These are phyloP conservation scores for Fusarium sp. DNA, from an alignment of 2,329 filamentous ascomycete species.

Conservation along the genomic window DNA sequence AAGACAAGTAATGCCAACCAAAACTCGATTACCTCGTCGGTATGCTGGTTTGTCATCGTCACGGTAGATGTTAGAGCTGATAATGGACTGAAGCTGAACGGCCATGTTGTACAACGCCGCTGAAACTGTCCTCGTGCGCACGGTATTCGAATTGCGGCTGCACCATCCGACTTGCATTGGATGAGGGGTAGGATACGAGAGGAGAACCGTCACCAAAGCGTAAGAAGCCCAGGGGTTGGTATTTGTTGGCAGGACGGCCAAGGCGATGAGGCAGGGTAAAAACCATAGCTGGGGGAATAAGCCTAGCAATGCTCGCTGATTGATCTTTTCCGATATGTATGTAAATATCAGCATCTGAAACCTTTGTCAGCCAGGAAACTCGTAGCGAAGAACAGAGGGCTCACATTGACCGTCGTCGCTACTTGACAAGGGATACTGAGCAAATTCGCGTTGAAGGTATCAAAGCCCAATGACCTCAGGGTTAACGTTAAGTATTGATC, in stretches of 20 bases:
- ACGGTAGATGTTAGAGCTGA: slow-evolving; percentile 1
- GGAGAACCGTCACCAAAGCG: background rate
- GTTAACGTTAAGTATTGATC: slow-evolving; percentile 2
- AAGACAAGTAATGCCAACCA: background rate
- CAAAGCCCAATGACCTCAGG: background rate
- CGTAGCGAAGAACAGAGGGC: background rate
- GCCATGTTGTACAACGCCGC: slow-evolving; percentile 4
- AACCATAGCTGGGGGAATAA: slow-evolving; percentile 1
- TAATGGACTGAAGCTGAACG: background rate
- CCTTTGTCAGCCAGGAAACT: too few species aligned
- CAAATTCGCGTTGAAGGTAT: background rate
- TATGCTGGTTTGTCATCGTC: background rate
- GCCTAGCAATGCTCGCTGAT: background rate
- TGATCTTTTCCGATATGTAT: background rate
- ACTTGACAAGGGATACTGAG: background rate
- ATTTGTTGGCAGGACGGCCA: background rate
- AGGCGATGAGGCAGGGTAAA: background rate
- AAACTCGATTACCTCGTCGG: background rate
- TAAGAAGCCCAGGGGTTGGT: slow-evolving; percentile 1
- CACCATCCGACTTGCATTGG: background rate
- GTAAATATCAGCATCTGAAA: background rate
- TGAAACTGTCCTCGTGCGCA: background rate
- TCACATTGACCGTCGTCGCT: background rate
- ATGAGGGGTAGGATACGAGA: background rate
- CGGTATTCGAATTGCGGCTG: background rate